phyloP scores from a whole-genome alignment of 2,329 filamentous ascomycete genomes.

The Didymella exigua region DNA sequence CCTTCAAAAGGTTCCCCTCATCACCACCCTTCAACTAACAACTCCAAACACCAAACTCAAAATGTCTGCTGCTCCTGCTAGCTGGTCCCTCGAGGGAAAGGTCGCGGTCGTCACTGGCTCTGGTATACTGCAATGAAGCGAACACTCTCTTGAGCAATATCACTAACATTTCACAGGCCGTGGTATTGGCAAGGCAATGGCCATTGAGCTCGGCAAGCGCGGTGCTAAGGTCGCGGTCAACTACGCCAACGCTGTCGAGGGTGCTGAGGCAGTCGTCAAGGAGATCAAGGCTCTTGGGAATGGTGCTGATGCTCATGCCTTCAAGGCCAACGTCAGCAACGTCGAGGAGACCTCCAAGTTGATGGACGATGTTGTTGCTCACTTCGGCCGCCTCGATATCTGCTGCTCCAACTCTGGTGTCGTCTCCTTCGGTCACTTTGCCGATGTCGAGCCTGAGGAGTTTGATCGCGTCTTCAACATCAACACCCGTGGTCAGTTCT shows the following conservation, averaged over 20 bases:
- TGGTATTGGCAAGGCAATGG: constrained; percentile 71
- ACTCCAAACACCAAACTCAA: constrained; percentile 30
- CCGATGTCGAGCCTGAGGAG: constrained; percentile 60
- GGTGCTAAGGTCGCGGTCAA: constrained; percentile 71
- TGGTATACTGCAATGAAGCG: constrained; percentile 39
- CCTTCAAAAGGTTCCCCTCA: constrained; percentile 8
- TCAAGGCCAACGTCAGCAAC: constrained; percentile 72
- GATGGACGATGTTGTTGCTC: constrained; percentile 66
- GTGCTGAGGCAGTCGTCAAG: constrained; percentile 69
- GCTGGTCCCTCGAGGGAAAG: constrained; percentile 60
- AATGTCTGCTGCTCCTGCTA: constrained; percentile 52
- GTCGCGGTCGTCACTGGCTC: constrained; percentile 61
- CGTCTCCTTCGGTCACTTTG: constrained; percentile 59
- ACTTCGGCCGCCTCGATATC: constrained; percentile 72
- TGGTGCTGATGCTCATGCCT: constrained; percentile 66
- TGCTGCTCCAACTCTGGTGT: constrained; percentile 72
- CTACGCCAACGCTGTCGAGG: constrained; percentile 68
- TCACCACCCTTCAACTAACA: constrained; percentile 15
- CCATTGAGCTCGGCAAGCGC: constrained; percentile 67
- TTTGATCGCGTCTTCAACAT: constrained; percentile 65
- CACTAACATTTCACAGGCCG: constrained; percentile 53
- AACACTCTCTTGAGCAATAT: neutral
- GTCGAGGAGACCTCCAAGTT: constrained; percentile 66
- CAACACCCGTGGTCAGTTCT: constrained; percentile 68
- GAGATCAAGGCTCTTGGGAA: constrained; percentile 66